phyloP scores from a whole-genome alignment of 192 early-diverging fungal species.

The Helicostylum pulchrum region DNA sequence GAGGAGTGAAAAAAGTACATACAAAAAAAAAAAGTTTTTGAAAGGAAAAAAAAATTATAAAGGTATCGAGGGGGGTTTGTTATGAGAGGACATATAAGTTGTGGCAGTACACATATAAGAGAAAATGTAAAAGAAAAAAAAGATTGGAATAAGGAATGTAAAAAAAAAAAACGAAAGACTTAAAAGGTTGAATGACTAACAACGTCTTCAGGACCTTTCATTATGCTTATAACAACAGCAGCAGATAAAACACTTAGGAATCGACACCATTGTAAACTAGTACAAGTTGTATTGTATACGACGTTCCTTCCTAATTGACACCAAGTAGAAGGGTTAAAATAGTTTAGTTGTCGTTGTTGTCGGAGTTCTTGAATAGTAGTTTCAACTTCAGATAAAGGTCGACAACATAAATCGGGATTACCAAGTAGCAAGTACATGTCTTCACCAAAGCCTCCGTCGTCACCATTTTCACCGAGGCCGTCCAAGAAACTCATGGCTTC shows the following conservation, averaged over 20 bases:
- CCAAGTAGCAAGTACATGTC: constrained; percentile 11
- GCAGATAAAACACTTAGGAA: constrained; percentile 29
- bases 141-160: background rate
- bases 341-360: background rate
- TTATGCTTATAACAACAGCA: constrained; percentile 18
- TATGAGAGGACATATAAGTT: constrained; percentile 1
- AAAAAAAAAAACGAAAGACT: constrained; percentile 7
- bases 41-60: background rate
- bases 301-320: background rate
- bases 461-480: constrained; percentile 1
- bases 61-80: background rate
- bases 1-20: background rate
- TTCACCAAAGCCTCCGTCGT: constrained; percentile 9
- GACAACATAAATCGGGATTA: constrained; percentile 15
- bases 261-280: constrained; percentile 27
- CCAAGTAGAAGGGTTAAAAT: constrained; percentile 2
- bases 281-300: constrained; percentile 5
- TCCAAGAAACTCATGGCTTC: constrained; percentile 16
- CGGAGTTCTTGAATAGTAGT: constrained; percentile 2
- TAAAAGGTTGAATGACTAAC: background rate
- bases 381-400: constrained; percentile 10
- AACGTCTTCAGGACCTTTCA: constrained; percentile 24
- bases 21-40: constrained; percentile 4
- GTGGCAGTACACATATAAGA: background rate
- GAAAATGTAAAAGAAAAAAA: constrained; percentile 3